These are phyloP conservation scores for Neurospora pannonica DNA, from an alignment of 495 filamentous ascomycete genomes.

Conservation along the genomic window DNA sequence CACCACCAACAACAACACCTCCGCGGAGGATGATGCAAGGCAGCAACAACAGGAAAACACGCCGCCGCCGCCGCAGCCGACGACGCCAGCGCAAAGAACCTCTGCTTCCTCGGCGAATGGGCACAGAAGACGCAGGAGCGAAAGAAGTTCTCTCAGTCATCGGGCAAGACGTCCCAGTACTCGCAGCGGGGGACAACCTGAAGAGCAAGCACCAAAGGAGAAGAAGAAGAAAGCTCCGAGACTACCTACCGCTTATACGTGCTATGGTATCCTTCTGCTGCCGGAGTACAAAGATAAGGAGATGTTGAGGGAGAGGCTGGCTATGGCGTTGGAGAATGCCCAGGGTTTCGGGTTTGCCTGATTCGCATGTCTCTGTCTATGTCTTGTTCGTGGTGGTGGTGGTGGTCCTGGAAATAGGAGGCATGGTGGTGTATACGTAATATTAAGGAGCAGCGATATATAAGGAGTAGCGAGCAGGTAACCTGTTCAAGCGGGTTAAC, in stretches of 20 bases:
- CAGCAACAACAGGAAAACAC: neutral
- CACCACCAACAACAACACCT: neutral
- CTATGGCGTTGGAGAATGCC: slow-evolving; percentile 78
- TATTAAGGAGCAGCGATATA: neutral
- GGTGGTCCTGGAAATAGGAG: neutral
- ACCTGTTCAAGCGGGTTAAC: neutral
- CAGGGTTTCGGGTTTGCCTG: slow-evolving; percentile 77
- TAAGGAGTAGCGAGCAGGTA: neutral
- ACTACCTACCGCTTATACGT: slow-evolving; percentile 78
- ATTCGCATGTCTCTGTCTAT: neutral
- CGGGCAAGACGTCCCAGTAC: neutral
- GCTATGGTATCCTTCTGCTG: slow-evolving; percentile 76
- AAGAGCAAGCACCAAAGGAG: slow-evolving; percentile 1
- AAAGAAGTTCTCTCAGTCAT: neutral
- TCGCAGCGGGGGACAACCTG: neutral
- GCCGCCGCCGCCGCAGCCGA: neutral
- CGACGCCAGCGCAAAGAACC: neutral
- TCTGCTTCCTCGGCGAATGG: neutral
- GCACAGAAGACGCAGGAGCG: neutral
- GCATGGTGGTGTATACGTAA: neutral
- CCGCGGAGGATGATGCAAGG: neutral
- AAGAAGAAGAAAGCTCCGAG: slow-evolving; percentile 26
- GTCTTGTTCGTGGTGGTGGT: neutral
- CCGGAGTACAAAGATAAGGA: slow-evolving; percentile 68
- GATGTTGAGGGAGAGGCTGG: slow-evolving; percentile 62